Conservation (phyloP, 179 eudicot genomes). For the Amaranthus tricolor region DNA sequence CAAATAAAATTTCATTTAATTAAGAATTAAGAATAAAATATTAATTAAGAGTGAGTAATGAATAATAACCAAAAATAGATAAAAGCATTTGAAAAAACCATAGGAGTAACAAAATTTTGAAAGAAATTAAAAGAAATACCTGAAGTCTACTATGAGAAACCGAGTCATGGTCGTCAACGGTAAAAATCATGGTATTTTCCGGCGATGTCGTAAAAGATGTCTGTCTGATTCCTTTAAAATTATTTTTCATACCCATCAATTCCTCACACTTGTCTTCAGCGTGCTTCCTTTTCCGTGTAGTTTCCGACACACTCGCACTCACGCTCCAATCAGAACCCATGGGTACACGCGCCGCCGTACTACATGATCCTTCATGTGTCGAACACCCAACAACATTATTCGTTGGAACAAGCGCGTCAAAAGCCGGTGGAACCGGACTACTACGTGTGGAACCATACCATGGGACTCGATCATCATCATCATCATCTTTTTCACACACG, state of each 20-base stretch:
- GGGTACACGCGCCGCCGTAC: conserved; percentile 33
- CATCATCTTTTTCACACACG: conserved; percentile 15
- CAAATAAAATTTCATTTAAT: no score
- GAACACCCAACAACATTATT: conserved; percentile 33
- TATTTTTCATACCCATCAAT: conserved; percentile 27
- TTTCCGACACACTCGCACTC: conserved; percentile 23
- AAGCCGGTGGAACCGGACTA: conserved; percentile 21
- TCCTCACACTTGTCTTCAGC: conserved; percentile 46
- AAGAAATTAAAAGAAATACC: conserved; percentile 22
- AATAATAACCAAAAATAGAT: neutral
- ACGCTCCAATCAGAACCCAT: conserved; percentile 33
- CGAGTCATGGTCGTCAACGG: conserved; percentile 64
- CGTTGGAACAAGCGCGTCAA: conserved; percentile 57
- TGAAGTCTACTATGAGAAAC: conserved; percentile 50
- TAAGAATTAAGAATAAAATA: no score
- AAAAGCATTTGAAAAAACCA: neutral
- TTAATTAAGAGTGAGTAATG: no score
- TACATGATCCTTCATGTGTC: conserved; percentile 59
- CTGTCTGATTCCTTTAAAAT: conserved; percentile 35
- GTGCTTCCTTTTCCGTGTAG: conserved; percentile 20
- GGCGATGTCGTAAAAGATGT: conserved; percentile 48
- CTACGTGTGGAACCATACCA: conserved; percentile 22
- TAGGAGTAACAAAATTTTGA: neutral
- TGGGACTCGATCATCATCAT: conserved; percentile 35
- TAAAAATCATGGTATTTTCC: conserved; percentile 43